These are phyloP conservation scores for Mycena filopes DNA, from an alignment of 768 basidiomycete species.

Conservation along the genomic window DNA sequence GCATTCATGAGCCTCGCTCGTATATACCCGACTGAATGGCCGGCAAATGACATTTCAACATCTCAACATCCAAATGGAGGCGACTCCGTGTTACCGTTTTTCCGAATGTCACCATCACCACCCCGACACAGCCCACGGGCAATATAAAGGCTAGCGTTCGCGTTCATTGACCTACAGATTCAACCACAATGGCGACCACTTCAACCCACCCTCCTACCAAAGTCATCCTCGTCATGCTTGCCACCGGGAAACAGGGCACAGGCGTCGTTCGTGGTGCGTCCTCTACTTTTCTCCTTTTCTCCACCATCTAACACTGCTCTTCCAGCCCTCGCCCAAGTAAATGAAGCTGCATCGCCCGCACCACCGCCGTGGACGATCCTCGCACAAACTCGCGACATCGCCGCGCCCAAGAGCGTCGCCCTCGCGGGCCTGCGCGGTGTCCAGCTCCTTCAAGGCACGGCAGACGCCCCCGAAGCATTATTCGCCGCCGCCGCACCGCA, in stretches of 20 bases:
- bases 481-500: conserved; percentile 19
- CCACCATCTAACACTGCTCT: not conserved
- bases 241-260: conserved; percentile 23
- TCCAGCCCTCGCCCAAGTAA: conserved; percentile 11
- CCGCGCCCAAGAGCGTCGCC: conserved; percentile 12
- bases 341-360: not conserved
- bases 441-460: conserved; percentile 4
- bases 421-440: conserved; percentile 20
- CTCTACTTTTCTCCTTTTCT: no score
- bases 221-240: conserved; percentile 24
- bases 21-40: no score
- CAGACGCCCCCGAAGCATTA: conserved; percentile 8
- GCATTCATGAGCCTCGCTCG: no score
- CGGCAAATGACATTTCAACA: not conserved
- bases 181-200: not conserved
- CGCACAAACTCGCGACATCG: conserved; percentile 16
- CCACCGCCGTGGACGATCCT: conserved; percentile 21
- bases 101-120: not conserved
- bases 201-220: not conserved
- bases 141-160: no score
- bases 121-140: no score
- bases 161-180: not conserved
- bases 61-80: not conserved
- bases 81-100: not conserved
- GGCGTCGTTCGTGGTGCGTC: conserved; percentile 20